Percentiles rank a stretch among this genome's conserved stretches.
These are phyloP conservation scores for Exophiala sp. DNA, from an alignment of 2,329 filamentous ascomycete genomes.

Conservation along the genomic window DNA sequence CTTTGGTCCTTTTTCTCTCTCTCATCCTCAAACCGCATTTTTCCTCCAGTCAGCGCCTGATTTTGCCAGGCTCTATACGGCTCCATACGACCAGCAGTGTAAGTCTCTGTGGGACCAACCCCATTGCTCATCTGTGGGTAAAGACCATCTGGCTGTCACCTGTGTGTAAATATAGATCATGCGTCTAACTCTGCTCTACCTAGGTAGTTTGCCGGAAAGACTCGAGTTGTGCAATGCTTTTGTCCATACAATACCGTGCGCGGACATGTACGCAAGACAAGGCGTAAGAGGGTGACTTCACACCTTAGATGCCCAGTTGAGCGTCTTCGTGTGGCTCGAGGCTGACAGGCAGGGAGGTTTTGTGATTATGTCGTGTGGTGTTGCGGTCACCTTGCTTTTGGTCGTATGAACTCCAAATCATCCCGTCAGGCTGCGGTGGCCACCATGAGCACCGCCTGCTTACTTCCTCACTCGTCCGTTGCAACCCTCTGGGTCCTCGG, in stretches of 20 bases:
- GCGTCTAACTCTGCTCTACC: too few species aligned
- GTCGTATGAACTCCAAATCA: background rate
- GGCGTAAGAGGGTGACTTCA: too few species aligned
- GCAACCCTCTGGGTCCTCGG: background rate
- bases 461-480: background rate
- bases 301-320: background rate
- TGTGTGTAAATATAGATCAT: too few species aligned
- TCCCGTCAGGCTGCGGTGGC: background rate
- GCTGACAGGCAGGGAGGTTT: background rate
- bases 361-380: background rate
- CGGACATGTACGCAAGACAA: too few species aligned
- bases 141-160: background rate
- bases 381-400: background rate
- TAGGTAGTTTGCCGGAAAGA: too few species aligned
- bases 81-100: conserved; percentile 5
- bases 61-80: background rate
- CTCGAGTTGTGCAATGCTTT: too few species aligned
- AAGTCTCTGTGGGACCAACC: background rate
- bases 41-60: conserved; percentile 1
- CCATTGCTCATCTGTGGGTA: background rate
- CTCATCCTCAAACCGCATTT: background rate
- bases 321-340: background rate
- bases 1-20: background rate
- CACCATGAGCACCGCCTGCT: background rate
- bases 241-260: background rate